Base-by-base conservation (phyloP, 2,329 filamentous ascomycete species). In the Colletotrichum sidae region DNA sequence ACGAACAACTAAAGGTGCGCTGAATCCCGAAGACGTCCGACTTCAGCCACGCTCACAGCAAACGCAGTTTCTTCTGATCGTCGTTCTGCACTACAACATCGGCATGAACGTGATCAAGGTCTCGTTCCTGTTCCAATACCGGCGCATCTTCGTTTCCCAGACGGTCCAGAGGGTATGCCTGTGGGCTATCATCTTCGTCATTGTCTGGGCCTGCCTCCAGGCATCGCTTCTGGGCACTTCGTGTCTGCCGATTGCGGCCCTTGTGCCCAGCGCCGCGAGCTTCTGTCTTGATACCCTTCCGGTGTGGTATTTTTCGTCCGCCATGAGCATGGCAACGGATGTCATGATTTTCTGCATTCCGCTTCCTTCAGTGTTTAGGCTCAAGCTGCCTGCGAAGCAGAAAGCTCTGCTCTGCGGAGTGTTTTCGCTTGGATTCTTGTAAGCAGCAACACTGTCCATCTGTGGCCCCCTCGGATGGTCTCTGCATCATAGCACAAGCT, bases 381-480 rank as follows among this genome's bases (percentile, higher is more conserved):
- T 75, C 0, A 69, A 71, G 4, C 67, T 75, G 2, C 69, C 69
- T 6, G 52, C 52, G 15, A 71, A 62, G 52, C 73, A 76, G 55
- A 75, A 73, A 56, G 52, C 70, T 25, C 65, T 75, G 55, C 65
- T 76, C 6, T 60, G 73, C 9, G 69, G 68, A 12, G 72, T 76
- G 41, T 76, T 76, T 45, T 70, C 71, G 37, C 69, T 76, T 9
- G 74, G 74, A 6, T 76, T 76, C 66, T 73, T 75, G 73, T 76
- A 60, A 69, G 71, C 72, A 11, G 6, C n/a, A 6, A n/a, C 25
- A 2, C 11, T 8, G 6, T 45, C 25, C 25, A 1, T 1, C 25
- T 25, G 17, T 17, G 25, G 25, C 4, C 25, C 25, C 25, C 25
- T 25, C 5, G 25, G 3, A 5, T 25, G 25, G 25, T 25, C 3